A percentile compares a stretch with the other conserved stretches of the same genome.
phyloP scores from a whole-genome alignment of 2,329 filamentous ascomycete genomes.

The Ceratocystiopsis sp. region DNA sequence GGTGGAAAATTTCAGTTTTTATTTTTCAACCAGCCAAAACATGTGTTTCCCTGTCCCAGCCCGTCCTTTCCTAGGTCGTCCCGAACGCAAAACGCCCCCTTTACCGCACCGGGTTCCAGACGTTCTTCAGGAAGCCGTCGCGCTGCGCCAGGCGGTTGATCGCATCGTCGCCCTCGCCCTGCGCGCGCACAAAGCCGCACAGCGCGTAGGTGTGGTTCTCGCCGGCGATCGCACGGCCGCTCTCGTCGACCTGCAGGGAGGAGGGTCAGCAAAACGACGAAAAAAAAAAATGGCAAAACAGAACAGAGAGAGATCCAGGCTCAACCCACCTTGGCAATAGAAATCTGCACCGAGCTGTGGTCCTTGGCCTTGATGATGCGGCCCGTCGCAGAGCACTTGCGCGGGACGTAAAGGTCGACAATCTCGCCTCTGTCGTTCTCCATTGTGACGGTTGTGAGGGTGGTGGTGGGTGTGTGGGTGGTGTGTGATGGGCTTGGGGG shows the following conservation, averaged over 20 bases:
- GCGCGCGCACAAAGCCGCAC: slow-evolving; percentile 91
- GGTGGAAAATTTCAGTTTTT: too few species aligned
- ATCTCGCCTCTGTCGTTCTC: slow-evolving; percentile 67
- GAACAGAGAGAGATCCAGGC: not conserved
- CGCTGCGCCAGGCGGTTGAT: slow-evolving; percentile 91
- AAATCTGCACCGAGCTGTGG: slow-evolving; percentile 96
- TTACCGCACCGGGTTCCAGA: slow-evolving; percentile 70
- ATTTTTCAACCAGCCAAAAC: not conserved
- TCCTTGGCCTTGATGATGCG: slow-evolving; percentile 99
- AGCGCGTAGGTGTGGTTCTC: slow-evolving; percentile 97
- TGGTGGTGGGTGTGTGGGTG: slow-evolving; percentile 11
- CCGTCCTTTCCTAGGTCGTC: not conserved
- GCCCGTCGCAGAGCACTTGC: slow-evolving; percentile 98
- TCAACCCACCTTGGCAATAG: slow-evolving; percentile 54
- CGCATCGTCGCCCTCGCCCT: slow-evolving; percentile 95
- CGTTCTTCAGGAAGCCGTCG: slow-evolving; percentile 91
- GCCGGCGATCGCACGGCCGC: slow-evolving; percentile 79
- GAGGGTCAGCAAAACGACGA: not conserved
- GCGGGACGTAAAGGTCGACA: slow-evolving; percentile 58
- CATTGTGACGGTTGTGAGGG: slow-evolving; percentile 38
- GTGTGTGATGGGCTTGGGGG: not conserved
- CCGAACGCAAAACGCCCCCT: slow-evolving; percentile 9
- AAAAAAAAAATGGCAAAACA: not conserved
- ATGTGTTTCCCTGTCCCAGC: not conserved
- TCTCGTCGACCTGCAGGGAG: slow-evolving; percentile 73